A percentile compares a stretch with the other conserved stretches of the same genome.
phyloP scores from a whole-genome alignment of 2,329 filamentous ascomycete species.

The Diaporthe eres region DNA sequence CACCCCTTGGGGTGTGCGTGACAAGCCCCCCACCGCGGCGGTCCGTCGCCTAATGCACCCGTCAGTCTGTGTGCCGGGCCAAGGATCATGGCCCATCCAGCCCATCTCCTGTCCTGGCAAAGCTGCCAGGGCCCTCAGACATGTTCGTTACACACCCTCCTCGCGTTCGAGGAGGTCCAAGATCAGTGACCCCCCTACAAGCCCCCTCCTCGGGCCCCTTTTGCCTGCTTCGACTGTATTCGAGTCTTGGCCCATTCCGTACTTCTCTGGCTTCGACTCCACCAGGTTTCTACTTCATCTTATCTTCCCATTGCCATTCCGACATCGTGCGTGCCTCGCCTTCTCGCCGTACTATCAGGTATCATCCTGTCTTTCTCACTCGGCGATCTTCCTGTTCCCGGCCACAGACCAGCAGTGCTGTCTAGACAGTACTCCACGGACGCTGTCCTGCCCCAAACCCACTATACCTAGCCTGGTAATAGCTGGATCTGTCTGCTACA shows the following conservation, averaged over 20 bases:
- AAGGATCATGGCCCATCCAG: slow-evolving; percentile 22
- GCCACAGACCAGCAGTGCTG: slow-evolving; percentile 21
- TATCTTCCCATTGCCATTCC: slow-evolving; percentile 12
- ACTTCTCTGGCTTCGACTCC: slow-evolving; percentile 32
- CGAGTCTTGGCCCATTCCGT: slow-evolving; percentile 28
- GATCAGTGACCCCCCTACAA: slow-evolving; percentile 25
- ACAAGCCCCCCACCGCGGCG: slow-evolving; percentile 2
- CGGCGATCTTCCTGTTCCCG: slow-evolving; percentile 27
- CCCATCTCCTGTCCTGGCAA: slow-evolving; percentile 27
- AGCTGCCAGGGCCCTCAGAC: slow-evolving; percentile 40
- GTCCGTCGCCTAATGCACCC: slow-evolving; percentile 28
- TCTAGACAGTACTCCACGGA: slow-evolving; percentile 4
- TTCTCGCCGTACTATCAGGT: slow-evolving; percentile 9
- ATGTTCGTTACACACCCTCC: slow-evolving; percentile 37
- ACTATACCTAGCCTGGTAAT: slow-evolving; percentile 38
- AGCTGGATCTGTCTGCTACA: slow-evolving; percentile 38
- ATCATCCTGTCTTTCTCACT: slow-evolving; percentile 38
- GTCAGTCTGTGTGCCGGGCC: slow-evolving; percentile 31
- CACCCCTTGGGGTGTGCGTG: slow-evolving; percentile 20
- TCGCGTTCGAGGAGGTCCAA: slow-evolving; percentile 6
- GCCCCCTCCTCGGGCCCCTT: slow-evolving; percentile 21
- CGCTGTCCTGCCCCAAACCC: slow-evolving; percentile 24
- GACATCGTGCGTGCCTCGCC: slow-evolving; percentile 21
- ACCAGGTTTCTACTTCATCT: slow-evolving; percentile 40
- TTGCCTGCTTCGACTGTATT: slow-evolving; percentile 28